A percentile compares a stretch with the other conserved stretches of the same genome.
Evolutionary conservation across 345 rosid species (phyloP).

Genomic region (Pelargonium nanum): DNA sequence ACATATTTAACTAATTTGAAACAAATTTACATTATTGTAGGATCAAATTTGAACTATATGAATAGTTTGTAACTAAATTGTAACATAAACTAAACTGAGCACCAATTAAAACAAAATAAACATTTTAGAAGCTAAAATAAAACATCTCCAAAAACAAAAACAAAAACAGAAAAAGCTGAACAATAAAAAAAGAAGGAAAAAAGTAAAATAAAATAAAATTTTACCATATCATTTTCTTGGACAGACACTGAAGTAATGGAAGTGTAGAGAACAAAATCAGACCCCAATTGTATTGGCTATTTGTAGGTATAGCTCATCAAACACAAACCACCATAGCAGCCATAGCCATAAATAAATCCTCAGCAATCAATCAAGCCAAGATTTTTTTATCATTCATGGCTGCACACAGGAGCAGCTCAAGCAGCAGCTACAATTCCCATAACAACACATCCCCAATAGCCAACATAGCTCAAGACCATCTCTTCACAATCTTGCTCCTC

Average conservation of each 20-base stretch:
- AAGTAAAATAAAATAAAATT: background rate
- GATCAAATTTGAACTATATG: no score
- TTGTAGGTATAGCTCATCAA: background rate
- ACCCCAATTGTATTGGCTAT: background rate
- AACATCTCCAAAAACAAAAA: no score
- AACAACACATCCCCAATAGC: conserved; percentile 22
- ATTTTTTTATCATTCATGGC: conserved; percentile 26
- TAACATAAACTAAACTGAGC: no score
- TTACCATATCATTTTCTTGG: background rate
- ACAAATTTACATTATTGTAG: no score
- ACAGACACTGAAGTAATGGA: background rate
- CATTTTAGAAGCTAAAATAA: no score
- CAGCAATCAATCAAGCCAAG: background rate
- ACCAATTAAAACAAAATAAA: no score
- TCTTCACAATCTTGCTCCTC: conserved; percentile 60
- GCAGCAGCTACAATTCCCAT: conserved; percentile 6
- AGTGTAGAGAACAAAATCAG: background rate
- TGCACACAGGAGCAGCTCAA: conserved; percentile 16
- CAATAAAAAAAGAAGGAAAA: no score
- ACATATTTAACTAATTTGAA: no score
- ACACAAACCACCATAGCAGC: background rate
- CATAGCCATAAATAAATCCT: conserved; percentile 3
- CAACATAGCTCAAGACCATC: conserved; percentile 50
- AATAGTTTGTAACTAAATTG: no score
- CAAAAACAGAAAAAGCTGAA: no score